Conservation (phyloP, 2,329 filamentous ascomycete species). For the Metarhizium brunneum region DNA sequence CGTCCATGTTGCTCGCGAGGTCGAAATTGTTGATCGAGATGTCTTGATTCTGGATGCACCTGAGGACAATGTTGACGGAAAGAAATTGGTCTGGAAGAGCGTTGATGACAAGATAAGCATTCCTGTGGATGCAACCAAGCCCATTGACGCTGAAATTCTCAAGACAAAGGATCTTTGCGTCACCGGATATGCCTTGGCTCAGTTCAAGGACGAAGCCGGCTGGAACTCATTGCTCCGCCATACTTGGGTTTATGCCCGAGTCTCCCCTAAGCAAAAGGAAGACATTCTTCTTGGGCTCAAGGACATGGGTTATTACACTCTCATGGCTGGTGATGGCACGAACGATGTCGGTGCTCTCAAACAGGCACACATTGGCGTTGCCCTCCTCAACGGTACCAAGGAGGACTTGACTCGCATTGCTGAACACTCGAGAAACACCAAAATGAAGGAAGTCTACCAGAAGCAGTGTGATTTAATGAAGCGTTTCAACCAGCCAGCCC, state of each 20-base stretch:
- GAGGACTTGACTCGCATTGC: slow-evolving; percentile 87
- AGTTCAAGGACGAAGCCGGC: slow-evolving; percentile 73
- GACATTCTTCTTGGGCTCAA: slow-evolving; percentile 95
- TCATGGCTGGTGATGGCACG: slow-evolving; percentile 98
- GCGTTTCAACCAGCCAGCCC: slow-evolving; percentile 85
- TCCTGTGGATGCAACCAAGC: slow-evolving; percentile 72
- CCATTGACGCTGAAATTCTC: slow-evolving; percentile 73
- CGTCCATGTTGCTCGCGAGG: slow-evolving; percentile 87
- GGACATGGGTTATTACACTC: slow-evolving; percentile 92
- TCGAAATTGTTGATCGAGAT: slow-evolving; percentile 95
- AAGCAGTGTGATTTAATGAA: slow-evolving; percentile 90
- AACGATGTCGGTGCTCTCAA: slow-evolving; percentile 97
- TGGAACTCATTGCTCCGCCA: slow-evolving; percentile 73
- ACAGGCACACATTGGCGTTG: slow-evolving; percentile 95
- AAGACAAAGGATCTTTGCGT: slow-evolving; percentile 86
- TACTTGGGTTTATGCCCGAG: slow-evolving; percentile 95
- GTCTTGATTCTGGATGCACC: slow-evolving; percentile 91
- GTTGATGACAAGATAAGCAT: slow-evolving; percentile 85
- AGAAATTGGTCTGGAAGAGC: slow-evolving; percentile 86
- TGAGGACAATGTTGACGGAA: slow-evolving; percentile 73
- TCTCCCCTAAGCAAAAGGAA: slow-evolving; percentile 98
- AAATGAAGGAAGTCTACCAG: slow-evolving; percentile 98
- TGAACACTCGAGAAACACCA: slow-evolving; percentile 86
- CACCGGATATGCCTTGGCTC: slow-evolving; percentile 85
- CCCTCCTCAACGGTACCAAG: slow-evolving; percentile 86